Evolutionary conservation across 306 rosid species (phyloP).

Genomic region (Oemleria cerasiformis): DNA sequence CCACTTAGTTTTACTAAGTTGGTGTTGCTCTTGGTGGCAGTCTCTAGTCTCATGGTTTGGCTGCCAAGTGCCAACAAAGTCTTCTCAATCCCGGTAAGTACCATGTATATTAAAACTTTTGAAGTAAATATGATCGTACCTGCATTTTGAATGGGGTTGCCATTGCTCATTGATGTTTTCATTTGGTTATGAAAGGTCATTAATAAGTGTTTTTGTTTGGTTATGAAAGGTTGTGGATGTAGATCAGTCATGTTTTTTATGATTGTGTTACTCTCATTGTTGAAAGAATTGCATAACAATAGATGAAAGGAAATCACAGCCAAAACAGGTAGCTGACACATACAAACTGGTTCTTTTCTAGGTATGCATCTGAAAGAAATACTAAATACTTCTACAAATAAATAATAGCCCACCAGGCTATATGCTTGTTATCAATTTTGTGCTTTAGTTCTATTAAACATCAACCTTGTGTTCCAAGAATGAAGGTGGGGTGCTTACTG

Average conservation of each 20-base stretch:
- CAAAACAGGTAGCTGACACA: background rate
- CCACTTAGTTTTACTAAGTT: slow-evolving; percentile 89
- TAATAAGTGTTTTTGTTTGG: background rate
- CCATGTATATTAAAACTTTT: background rate
- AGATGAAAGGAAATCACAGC: background rate
- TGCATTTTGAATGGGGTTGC: background rate
- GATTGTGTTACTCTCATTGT: background rate
- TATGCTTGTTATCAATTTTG: no score
- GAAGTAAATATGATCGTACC: background rate
- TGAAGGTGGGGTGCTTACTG: no score
- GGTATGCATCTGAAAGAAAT: no score
- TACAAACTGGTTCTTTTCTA: background rate
- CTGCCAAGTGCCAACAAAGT: slow-evolving; percentile 58
- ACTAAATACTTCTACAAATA: no score
- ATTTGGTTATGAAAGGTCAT: no score
- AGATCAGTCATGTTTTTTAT: background rate
- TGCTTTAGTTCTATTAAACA: no score
- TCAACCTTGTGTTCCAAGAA: no score
- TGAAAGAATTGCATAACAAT: background rate
- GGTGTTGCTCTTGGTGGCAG: slow-evolving; percentile 92
- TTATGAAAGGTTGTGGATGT: background rate
- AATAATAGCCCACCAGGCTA: no score
- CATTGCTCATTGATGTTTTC: no score
- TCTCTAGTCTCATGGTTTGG: slow-evolving; percentile 94
- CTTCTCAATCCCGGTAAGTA: slow-evolving; percentile 60